A percentile compares a stretch with the other conserved stretches of the same genome.
phyloP scores from a whole-genome alignment of 2,329 filamentous ascomycete genomes.

The Rachicladosporium sp. region DNA sequence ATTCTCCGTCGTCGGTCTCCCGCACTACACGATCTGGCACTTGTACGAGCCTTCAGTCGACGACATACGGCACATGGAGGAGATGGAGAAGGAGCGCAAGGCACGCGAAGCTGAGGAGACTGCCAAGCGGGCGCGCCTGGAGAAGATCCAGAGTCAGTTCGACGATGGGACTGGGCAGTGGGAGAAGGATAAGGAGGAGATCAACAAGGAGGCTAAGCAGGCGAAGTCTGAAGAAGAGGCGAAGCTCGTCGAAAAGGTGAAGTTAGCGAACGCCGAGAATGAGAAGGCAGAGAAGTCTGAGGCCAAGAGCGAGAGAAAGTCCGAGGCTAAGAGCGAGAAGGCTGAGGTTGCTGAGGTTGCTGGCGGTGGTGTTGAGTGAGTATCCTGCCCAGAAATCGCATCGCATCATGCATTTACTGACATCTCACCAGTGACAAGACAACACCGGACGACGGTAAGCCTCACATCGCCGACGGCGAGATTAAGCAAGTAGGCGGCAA shows the following conservation, averaged over 20 bases:
- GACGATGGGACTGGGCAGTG: constrained; percentile 66
- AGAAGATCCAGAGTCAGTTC: constrained; percentile 72
- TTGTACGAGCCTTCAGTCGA: constrained; percentile 98
- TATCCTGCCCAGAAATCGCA: not conserved
- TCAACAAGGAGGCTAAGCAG: constrained; percentile 54
- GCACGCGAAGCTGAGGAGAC: constrained; percentile 70
- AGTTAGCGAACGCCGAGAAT: constrained; percentile 11
- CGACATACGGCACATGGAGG: constrained; percentile 95
- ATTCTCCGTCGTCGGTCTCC: constrained; percentile 87
- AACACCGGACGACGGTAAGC: not conserved
- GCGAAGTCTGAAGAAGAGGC: constrained; percentile 37
- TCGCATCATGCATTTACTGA: no score
- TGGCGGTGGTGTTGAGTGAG: not conserved
- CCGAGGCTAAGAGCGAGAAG: constrained; percentile 2
- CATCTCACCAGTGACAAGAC: no score
- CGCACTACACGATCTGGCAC: constrained; percentile 99
- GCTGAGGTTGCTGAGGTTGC: not conserved
- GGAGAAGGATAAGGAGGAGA: constrained; percentile 77
- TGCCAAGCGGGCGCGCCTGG: constrained; percentile 56
- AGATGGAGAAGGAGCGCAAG: constrained; percentile 83
- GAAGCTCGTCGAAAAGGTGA: constrained; percentile 21
- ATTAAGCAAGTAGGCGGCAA: not conserved
- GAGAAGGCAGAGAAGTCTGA: constrained; percentile 5
- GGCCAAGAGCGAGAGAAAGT: constrained; percentile 6
- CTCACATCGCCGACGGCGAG: not conserved